These are phyloP conservation scores for Trichophyton benhamiae DNA, from an alignment of 2,329 filamentous ascomycete species.

Conservation along the genomic window DNA sequence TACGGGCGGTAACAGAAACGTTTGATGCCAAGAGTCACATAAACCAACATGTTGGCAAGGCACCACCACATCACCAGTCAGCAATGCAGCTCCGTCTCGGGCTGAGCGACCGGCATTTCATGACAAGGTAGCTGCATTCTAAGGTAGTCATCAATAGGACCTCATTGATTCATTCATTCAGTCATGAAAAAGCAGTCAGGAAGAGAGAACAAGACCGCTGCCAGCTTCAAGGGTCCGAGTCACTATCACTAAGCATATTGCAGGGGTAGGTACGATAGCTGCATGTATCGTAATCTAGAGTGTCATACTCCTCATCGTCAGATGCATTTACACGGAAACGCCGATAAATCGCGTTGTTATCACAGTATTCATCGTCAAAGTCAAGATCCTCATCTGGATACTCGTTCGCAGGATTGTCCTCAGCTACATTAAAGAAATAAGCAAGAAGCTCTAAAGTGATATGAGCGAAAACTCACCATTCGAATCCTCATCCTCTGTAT, in stretches of 20 bases:
- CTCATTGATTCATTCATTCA: neutral
- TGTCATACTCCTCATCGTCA: conserved; percentile 35
- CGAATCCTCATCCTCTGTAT: conserved; percentile 51
- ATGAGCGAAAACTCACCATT: conserved; percentile 36
- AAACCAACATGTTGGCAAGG: too few species aligned
- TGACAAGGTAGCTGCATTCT: neutral
- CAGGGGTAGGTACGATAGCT: conserved; percentile 16
- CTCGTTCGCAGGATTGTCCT: conserved; percentile 40
- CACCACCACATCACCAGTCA: too few species aligned
- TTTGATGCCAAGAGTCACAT: neutral
- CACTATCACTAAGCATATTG: conserved; percentile 20
- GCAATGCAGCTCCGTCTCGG: too few species aligned
- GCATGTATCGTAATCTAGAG: conserved; percentile 23
- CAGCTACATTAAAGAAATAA: conserved; percentile 23
- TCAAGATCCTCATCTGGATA: conserved; percentile 40
- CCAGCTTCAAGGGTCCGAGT: neutral
- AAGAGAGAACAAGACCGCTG: too few species aligned
- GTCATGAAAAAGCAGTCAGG: neutral
- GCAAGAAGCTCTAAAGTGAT: neutral
- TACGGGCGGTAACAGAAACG: neutral
- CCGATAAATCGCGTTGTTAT: conserved; percentile 26
- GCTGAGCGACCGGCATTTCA: neutral
- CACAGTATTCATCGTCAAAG: conserved; percentile 36
- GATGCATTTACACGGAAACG: conserved; percentile 32
- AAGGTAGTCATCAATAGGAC: neutral